phyloP scores from a whole-genome alignment of 1,284 basidiomycete species.

The Fomitopsis betulina region DNA sequence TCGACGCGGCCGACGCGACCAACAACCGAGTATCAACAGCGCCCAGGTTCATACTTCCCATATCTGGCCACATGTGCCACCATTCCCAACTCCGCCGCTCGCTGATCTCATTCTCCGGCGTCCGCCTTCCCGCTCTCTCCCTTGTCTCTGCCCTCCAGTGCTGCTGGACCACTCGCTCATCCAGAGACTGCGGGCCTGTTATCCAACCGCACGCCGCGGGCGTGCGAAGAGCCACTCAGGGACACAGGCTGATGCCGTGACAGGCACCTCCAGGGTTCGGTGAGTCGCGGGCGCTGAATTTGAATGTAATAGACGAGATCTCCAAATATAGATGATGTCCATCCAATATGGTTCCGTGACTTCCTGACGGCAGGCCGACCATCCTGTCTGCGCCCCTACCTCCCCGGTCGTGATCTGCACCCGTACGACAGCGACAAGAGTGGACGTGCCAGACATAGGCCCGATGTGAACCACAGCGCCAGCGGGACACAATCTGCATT shows the following conservation, averaged over 20 bases:
- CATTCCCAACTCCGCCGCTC: slow-evolving; percentile 5
- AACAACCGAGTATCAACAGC: slow-evolving; percentile 1
- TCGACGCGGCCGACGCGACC: neutral
- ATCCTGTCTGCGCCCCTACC: neutral
- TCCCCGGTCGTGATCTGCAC: neutral
- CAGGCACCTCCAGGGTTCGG: neutral
- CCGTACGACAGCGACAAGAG: neutral
- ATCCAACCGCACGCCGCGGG: neutral
- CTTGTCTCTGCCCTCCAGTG: neutral
- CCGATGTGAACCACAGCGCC: neutral
- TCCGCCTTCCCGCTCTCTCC: neutral
- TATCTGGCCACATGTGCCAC: neutral
- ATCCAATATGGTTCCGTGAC: neutral
- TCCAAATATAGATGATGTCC: neutral
- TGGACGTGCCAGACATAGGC: neutral
- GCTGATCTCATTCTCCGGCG: slow-evolving; percentile 4
- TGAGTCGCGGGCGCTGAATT: neutral
- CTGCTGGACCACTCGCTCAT: neutral
- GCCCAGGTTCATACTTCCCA: neutral
- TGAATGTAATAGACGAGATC: neutral
- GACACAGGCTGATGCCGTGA: neutral
- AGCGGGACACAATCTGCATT: slow-evolving; percentile 3
- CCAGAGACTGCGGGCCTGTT: too few species aligned
- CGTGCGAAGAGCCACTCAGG: slow-evolving; percentile 1
- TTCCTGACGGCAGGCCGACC: neutral